Percentiles rank a stretch among this genome's conserved stretches.
These are phyloP conservation scores for Lomentospora prolificans DNA, from an alignment of 2,329 filamentous ascomycete genomes.

Conservation along the genomic window DNA sequence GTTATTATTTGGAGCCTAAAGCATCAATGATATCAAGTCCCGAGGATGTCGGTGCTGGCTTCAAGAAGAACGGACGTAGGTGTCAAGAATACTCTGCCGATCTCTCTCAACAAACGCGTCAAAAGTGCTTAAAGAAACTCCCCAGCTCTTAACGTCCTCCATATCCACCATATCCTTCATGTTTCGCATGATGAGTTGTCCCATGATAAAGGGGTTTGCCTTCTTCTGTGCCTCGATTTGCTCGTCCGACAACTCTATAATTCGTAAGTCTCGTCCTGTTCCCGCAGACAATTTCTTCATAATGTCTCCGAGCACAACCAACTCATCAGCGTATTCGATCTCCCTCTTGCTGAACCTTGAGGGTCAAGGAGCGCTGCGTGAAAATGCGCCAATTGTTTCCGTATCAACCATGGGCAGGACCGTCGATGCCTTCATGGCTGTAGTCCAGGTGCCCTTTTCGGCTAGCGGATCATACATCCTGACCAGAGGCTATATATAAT, in stretches of 20 bases:
- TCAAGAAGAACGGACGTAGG: slow-evolving; percentile 15
- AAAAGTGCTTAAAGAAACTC: slow-evolving; percentile 31
- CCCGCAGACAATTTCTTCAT: slow-evolving; percentile 24
- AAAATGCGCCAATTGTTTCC: slow-evolving; percentile 36
- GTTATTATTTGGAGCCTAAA: background rate
- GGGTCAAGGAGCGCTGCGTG: slow-evolving; percentile 32
- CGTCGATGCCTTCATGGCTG: slow-evolving; percentile 23
- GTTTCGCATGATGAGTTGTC: slow-evolving; percentile 25
- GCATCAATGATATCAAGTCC: too few relatives aligned
- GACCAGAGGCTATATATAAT: slow-evolving; percentile 33
- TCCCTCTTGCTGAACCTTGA: slow-evolving; percentile 27
- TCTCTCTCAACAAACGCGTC: slow-evolving; percentile 31
- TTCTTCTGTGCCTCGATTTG: slow-evolving; percentile 25
- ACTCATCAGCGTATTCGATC: slow-evolving; percentile 31
- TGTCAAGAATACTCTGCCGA: slow-evolving; percentile 20
- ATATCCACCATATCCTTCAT: slow-evolving; percentile 26
- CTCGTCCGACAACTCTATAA: slow-evolving; percentile 28
- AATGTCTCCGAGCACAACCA: slow-evolving; percentile 24
- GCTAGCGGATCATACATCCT: slow-evolving; percentile 28
- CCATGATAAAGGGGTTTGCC: slow-evolving; percentile 25
- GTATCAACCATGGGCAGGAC: slow-evolving; percentile 33
- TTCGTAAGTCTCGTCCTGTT: slow-evolving; percentile 24
- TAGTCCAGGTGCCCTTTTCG: slow-evolving; percentile 26
- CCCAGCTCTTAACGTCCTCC: slow-evolving; percentile 24
- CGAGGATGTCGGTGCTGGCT: too few relatives aligned